These are phyloP conservation scores for Amylostereum areolatum DNA, from an alignment of 1,284 basidiomycete species.

Conservation along the genomic window DNA sequence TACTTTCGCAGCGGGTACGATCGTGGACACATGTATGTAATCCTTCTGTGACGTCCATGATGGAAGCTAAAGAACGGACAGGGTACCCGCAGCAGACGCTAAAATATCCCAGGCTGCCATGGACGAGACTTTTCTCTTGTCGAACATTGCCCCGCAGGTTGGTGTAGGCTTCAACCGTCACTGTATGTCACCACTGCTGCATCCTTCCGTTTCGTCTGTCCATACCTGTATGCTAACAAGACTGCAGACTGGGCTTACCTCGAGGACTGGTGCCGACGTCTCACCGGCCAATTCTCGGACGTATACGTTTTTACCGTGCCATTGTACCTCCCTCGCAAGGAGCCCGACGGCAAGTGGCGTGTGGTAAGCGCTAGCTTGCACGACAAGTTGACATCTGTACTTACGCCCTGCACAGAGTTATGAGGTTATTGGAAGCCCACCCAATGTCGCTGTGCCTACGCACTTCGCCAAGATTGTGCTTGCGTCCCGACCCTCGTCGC, in stretches of 20 bases:
- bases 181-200: conserved; percentile 48
- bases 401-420: conserved; percentile 49
- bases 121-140: conserved; percentile 93
- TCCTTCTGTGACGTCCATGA: neutral
- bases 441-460: conserved; percentile 89
- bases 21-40: conserved; percentile 87
- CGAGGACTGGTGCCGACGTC: conserved; percentile 90
- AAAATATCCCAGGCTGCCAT: conserved; percentile 89
- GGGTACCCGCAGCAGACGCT: conserved; percentile 97
- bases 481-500: conserved; percentile 68
- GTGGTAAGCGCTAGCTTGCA: conserved; percentile 55
- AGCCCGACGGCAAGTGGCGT: conserved; percentile 88
- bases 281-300: conserved; percentile 84
- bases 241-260: conserved; percentile 88
- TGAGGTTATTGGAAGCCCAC: conserved; percentile 92
- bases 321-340: conserved; percentile 86
- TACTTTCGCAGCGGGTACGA: conserved; percentile 96
- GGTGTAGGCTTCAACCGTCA: conserved; percentile 97
- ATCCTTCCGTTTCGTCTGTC: neutral
- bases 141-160: conserved; percentile 98
- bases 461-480: conserved; percentile 98
- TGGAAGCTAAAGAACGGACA: conserved; percentile 20
- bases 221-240: neutral
- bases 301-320: conserved; percentile 98
- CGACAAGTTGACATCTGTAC: too few species aligned